Evolutionary conservation across 352 stramenopile species (phyloP), one percentile per base, ranked within the genome.

Genomic region (Phytophthora quininea): DNA sequence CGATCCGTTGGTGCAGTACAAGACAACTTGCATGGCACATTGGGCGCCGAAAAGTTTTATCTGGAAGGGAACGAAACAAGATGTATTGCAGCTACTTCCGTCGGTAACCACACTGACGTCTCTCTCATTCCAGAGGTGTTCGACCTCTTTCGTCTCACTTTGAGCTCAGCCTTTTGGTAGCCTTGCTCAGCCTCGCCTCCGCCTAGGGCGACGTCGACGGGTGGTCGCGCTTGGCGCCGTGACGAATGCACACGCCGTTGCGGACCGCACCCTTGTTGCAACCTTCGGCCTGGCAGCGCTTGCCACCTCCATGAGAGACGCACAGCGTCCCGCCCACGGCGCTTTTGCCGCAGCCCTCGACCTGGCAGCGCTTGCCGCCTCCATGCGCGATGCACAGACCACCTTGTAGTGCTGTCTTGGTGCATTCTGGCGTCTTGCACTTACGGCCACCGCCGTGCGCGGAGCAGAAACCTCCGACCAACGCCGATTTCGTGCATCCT

Each of bases 191-290:
- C 63, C 12, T 73, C 65, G 53, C 61, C 35, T 40, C 69, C 19
- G 19, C 19, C 53, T 64, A 77, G 29, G 65, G 70, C 35, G 61
- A 62, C 48, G 56, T 38, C 60, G 54, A 74, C 37, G 49, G 19
- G 35, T 71, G 62, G 51, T 91, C 81, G 52, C 83, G 83, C 76
- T 91, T 91, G 50, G 83, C 84, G 40, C 85, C 86, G 49, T 95
- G 86, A 58, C 86, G 86, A 69, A 96, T 96, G 77, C 88, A 96
- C n/a, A 93, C 81, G 19, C 88, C 88, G 59, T 93, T 90, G 46
- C 84, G 86, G 12, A 96, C 86, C 7, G 88, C 88, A 4, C 87
- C 83, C 43, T 96, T 96, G 74, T 80, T 88, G 80, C 86, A 96
- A n/a, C 85, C 88, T 10, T 89, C 72, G 14, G 71, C 66, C 63